Evolutionary conservation across 1,284 basidiomycete species (phyloP), one percentile per base, ranked within the genome.

Genomic region (Athelia psychrophila): DNA sequence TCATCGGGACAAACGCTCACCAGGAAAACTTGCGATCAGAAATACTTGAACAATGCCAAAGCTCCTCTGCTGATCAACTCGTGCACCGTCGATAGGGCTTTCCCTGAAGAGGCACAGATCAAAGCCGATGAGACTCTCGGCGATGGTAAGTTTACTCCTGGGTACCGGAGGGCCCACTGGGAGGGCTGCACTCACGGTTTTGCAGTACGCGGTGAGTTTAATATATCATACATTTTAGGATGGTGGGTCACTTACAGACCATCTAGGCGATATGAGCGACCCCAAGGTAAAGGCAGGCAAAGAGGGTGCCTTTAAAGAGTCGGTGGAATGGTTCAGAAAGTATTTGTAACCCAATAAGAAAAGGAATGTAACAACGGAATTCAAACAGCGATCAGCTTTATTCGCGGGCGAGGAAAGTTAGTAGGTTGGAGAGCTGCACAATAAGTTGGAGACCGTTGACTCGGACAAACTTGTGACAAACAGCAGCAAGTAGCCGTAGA

Each of bases 151-250:
- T 68, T 67, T 25, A 63, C 67, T 5, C 70, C 69, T 1, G 72
- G 76, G 0, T 77, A 79, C 63, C 66, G 66, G 58, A 68, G 77
- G 54, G 64, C 66, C 44, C 68, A 78, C 63, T 79, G 71, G 61
- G 59, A 60, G 0, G 75, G 76, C 0, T 77, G 74, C 50, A 61
- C 58, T 1, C 84, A 86, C 60, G 83, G 83, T 0, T 85, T 84
- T 58, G 71, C 79, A 3, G 70, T 77, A 6, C 62, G 70, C 18
- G 77, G 78, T 48, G 68, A 71, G 51, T 18, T n/a, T n/a, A n/a
- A n/a, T n/a, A n/a, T n/a, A n/a, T n/a, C n/a, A n/a, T n/a, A n/a
- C n/a, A n/a, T n/a, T n/a, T n/a, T n/a, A n/a, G n/a, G n/a, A n/a
- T n/a, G n/a, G n/a, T n/a, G n/a, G n/a, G n/a, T n/a, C n/a, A n/a